Conservation (phyloP, 768 basidiomycete genomes). For the Psilocybe cubensis region DNA sequence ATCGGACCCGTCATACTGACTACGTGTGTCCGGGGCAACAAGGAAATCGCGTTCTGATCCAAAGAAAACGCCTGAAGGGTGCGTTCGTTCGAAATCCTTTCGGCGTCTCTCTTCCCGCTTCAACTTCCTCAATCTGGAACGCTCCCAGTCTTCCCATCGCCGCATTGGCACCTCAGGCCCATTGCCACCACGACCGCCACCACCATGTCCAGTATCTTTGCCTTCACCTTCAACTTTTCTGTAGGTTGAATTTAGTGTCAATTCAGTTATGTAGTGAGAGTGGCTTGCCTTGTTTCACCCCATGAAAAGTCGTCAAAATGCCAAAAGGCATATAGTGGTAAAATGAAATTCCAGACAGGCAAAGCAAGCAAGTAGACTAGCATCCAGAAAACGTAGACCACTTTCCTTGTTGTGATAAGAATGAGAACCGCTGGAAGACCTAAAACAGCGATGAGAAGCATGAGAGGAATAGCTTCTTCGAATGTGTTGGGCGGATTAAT, state of each 20-base stretch:
- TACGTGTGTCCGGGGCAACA: constrained; percentile 57
- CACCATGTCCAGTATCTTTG: constrained; percentile 79
- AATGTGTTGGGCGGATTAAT: constrained; percentile 83
- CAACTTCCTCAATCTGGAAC: constrained; percentile 89
- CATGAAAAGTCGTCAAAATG: constrained; percentile 99
- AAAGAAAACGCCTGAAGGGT: constrained; percentile 71
- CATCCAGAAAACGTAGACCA: constrained; percentile 99
- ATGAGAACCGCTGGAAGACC: constrained; percentile 94
- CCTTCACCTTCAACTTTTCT: constrained; percentile 96
- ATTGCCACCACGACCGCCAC: constrained; percentile 53
- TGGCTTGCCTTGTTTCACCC: constrained; percentile 92
- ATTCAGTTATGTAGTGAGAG: background rate
- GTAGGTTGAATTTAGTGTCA: constrained; percentile 18
- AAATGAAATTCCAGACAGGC: constrained; percentile 94
- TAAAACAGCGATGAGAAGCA: constrained; percentile 87
- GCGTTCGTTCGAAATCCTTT: constrained; percentile 78
- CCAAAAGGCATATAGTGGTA: constrained; percentile 97
- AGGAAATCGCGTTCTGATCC: constrained; percentile 67
- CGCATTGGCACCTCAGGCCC: constrained; percentile 82
- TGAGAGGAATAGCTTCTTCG: constrained; percentile 90
- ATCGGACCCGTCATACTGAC: constrained; percentile 80
- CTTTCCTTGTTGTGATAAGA: constrained; percentile 90
- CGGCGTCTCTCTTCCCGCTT: constrained; percentile 84
- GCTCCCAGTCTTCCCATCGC: constrained; percentile 99
- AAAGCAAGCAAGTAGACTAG: constrained; percentile 89